Evolutionary conservation across 2,329 filamentous ascomycete genomes (phyloP), one percentile per base, ranked within the genome.

Genomic region (Ceratocystiopsis minuta): DNA sequence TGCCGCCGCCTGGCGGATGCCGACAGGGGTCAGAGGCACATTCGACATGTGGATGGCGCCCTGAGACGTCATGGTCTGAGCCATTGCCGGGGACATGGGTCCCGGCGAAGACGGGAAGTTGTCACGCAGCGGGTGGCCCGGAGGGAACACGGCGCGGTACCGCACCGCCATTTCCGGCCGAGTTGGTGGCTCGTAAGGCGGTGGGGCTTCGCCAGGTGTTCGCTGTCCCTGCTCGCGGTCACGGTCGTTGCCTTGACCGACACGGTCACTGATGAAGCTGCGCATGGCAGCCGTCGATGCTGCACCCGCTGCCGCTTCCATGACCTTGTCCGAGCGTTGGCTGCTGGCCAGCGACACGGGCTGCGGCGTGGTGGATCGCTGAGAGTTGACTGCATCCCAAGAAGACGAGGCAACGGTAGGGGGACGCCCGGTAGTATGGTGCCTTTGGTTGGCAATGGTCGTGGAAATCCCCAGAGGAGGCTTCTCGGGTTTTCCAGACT

Each of bases 61-160:
- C 43, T 72, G 69, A 0, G 74, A 72, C 12, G 68, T 70, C 65
- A 81, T 80, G 0, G 70, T 70, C 14, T 65, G 64, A 34, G 74
- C 65, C 34, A 80, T 59, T 0, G 67, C 76, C 2, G 78, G 76
- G 1, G 79, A 79, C 0, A 72, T 57, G 2, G 74, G 75, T 0
- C 69, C 69, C 0, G 77, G 75, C 6, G 76, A 75, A 1, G 66
- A 65, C 2, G 73, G 67, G 31, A 67, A 67, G 43, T 68, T 63
- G 11, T 55, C 50, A 36, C 59, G 59, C 34, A 65, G 52, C 0
- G 61, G 59, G 46, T 74, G 68, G 3, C 61, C 63, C 0, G 74
- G 67, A 7, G 77, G 71, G 39, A 75, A 67, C 4, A 78, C 63
- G 2, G 72, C 70, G 42, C 65, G 65, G 51, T 75, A 78, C 38